Evolutionary conservation across 148 eudicot species (phyloP).

Genomic region (Silene conica): DNA sequence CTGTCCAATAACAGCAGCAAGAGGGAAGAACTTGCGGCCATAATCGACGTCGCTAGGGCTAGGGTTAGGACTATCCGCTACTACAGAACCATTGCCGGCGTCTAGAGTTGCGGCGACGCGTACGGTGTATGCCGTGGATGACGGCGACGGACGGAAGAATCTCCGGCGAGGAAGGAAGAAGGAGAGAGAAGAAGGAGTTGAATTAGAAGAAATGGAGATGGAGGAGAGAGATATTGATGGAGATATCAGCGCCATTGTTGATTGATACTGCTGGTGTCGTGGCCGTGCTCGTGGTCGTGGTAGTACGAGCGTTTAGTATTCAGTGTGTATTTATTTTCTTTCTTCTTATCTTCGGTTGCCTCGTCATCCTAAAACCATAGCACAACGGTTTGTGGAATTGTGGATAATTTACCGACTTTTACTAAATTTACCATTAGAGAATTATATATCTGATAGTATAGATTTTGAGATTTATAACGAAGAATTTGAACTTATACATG

Average conservation of each 20-base stretch:
- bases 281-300: constrained; percentile 8
- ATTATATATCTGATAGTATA: no score
- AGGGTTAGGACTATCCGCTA: constrained; percentile 22
- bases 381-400: no score
- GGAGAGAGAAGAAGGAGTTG: constrained; percentile 12
- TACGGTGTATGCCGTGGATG: constrained; percentile 26
- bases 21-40: constrained; percentile 77
- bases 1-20: constrained; percentile 97
- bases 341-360: constrained; percentile 18
- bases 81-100: constrained; percentile 65
- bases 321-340: background rate
- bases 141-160: constrained; percentile 15
- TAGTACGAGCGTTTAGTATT: background rate
- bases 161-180: constrained; percentile 26
- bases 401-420: background rate
- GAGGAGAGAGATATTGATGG: constrained; percentile 19
- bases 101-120: constrained; percentile 57
- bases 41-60: constrained; percentile 24
- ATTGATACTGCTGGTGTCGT: no score
- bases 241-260: constrained; percentile 34
- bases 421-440: no score
- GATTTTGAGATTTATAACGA: no score
- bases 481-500: no score
- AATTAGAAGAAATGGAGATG: constrained; percentile 21
- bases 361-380: background rate